Conservation (phyloP, 495 filamentous ascomycete genomes). For the Tuber borchii region DNA sequence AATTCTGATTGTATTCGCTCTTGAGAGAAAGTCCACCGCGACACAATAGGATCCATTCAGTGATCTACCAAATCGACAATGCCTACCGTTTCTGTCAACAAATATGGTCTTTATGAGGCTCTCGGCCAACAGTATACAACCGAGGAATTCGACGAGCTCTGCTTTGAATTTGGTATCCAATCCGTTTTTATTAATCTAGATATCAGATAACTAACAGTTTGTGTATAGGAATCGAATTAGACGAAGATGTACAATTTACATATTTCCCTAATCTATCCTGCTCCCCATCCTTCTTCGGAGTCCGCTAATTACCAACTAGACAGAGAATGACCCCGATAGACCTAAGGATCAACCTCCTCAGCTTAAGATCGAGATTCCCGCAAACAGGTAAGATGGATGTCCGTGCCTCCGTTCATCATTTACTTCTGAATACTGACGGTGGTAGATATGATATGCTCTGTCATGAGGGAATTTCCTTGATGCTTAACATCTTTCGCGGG, state of each 20-base stretch:
- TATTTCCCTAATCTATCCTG: neutral
- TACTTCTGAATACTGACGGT: neutral
- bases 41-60: neutral
- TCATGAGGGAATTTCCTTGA: conserved; percentile 92
- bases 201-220: conserved; percentile 23
- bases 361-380: conserved; percentile 97
- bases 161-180: conserved; percentile 82
- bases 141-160: conserved; percentile 91
- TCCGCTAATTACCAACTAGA: conserved; percentile 21
- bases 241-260: conserved; percentile 66
- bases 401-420: neutral
- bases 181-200: conserved; percentile 37
- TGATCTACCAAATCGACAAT: conserved; percentile 46
- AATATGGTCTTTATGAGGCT: conserved; percentile 87
- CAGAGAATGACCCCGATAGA: conserved; percentile 35
- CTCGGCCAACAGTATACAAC: conserved; percentile 88
- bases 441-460: conserved; percentile 93
- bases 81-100: conserved; percentile 94
- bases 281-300: neutral
- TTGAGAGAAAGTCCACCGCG: neutral
- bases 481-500: conserved; percentile 89
- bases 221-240: conserved; percentile 75
- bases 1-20: neutral
- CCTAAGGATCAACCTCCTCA: conserved; percentile 73
- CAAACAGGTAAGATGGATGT: conserved; percentile 59